Evolutionary conservation across 768 basidiomycete species (phyloP).

Genomic region (Ramaria sp.): DNA sequence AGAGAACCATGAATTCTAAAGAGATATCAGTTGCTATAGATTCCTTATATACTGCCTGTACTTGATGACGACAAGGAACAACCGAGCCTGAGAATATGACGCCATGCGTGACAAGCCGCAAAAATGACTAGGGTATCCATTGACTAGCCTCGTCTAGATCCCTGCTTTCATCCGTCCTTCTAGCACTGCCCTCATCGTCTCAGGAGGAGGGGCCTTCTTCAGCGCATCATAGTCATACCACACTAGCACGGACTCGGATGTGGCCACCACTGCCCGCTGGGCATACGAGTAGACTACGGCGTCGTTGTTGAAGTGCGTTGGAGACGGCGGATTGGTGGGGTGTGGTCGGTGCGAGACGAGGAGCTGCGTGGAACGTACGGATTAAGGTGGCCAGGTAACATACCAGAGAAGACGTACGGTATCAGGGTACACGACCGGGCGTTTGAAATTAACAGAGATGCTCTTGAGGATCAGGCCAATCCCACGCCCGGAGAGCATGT

Average conservation of each 20-base stretch:
- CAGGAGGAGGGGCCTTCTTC: slow-evolving; percentile 28
- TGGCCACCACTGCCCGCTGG: slow-evolving; percentile 53
- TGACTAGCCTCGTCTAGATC: no score
- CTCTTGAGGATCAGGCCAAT: slow-evolving; percentile 69
- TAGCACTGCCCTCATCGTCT: background rate
- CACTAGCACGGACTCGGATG: slow-evolving; percentile 52
- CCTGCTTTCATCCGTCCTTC: background rate
- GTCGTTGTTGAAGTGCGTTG: slow-evolving; percentile 37
- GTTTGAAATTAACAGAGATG: slow-evolving; percentile 52
- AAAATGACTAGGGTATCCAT: no score
- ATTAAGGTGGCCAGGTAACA: background rate
- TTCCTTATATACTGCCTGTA: no score
- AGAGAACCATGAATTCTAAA: no score
- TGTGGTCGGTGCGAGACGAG: slow-evolving; percentile 52
- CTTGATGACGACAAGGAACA: no score
- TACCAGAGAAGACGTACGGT: slow-evolving; percentile 35
- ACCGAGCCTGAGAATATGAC: no score
- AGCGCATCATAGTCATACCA: slow-evolving; percentile 64
- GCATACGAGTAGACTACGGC: slow-evolving; percentile 54
- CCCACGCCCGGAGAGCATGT: slow-evolving; percentile 53
- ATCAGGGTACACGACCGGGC: slow-evolving; percentile 69
- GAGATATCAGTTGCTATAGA: no score
- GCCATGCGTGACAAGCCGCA: no score
- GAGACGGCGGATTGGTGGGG: slow-evolving; percentile 20
- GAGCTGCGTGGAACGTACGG: slow-evolving; percentile 29